These are phyloP conservation scores for Passiflora organensis DNA, from an alignment of 345 rosid species.

Conservation along the genomic window DNA sequence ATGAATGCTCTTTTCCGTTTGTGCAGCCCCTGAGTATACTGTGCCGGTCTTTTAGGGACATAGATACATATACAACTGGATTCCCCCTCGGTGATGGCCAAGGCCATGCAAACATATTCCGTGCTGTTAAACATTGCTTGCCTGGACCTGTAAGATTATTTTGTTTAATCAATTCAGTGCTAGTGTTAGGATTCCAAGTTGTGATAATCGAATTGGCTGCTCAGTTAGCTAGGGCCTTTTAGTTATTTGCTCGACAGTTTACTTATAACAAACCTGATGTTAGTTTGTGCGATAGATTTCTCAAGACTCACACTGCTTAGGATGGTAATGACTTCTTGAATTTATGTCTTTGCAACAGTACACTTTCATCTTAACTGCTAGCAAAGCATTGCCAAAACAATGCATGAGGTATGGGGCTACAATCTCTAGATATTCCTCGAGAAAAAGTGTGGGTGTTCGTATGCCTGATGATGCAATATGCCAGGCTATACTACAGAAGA, in stretches of 20 bases:
- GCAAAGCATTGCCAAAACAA: conserved; percentile 83
- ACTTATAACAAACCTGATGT: not conserved
- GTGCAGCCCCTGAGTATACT: conserved; percentile 93
- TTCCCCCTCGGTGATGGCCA: conserved; percentile 81
- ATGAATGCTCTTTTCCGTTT: conserved; percentile 6
- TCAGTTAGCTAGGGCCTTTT: not conserved
- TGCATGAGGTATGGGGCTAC: conserved; percentile 72
- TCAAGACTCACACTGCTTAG: not conserved
- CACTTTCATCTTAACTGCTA: conserved; percentile 90
- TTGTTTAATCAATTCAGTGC: conserved; percentile 11
- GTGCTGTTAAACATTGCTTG: conserved; percentile 84
- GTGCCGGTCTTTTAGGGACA: conserved; percentile 75
- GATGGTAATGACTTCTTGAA: conserved; percentile 1
- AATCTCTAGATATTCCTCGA: conserved; percentile 62
- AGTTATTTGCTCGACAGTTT: not conserved
- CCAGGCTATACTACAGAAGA: conserved; percentile 62
- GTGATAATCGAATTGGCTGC: no score
- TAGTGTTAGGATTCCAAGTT: not conserved
- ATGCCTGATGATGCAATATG: conserved; percentile 82
- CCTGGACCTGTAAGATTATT: conserved; percentile 86
- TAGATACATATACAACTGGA: conserved; percentile 71
- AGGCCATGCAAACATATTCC: conserved; percentile 83
- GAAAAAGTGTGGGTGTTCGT: conserved; percentile 80
- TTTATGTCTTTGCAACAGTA: conserved; percentile 49
- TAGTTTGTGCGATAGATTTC: conserved; percentile 5